Base-by-base conservation (phyloP, 2,329 filamentous ascomycete species). In the Ceratocystis alfenasii region DNA sequence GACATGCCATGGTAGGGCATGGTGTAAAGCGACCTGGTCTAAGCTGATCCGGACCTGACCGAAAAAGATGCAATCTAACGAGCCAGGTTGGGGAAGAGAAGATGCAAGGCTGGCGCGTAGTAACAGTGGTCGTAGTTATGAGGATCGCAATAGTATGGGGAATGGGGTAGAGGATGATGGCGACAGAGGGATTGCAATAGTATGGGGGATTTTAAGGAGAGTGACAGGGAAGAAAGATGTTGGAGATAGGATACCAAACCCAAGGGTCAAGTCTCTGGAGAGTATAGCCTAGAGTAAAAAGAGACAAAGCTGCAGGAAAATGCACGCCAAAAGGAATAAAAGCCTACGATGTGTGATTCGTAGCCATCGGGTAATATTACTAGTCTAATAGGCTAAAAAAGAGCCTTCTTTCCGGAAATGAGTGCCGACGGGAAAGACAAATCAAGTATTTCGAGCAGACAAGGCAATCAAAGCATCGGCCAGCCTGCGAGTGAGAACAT, bases 371-470 rank as follows among this genome's bases (percentile, higher is more conserved):
- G 17, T 44, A 44, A 45, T 62, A 44, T 15, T 4, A 15, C 12
- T 7, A 48, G 44, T 15, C 5, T 33, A 30, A 48, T 3, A 33
- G 60, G 60, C 41, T 30, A 62, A 41, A 46, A 10, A 62, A 30
- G 36, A 4, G 36, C 36, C n/a, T 48, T n/a, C 2, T 20, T 25
- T 10, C 44, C 60, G 60, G 60, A 62, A 46, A 41, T 48, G 60
- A 62, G 60, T 48, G 15, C 60, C 60, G 60, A 62, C 12, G 41
- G 22, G 7, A n/a, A 33, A 48, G 20, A 53, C 48, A 53, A 53
- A 50, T 22, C 1, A 15, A 17, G 28, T 15, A 44, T 28, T 15
- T 6, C 15, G 4, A 17, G 6, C 30, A 62, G 10, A 10, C 30
- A 30, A 17, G 57, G 41, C 41, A 20, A 44, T 15, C 5, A n/a